Evolutionary conservation across 2,329 filamentous ascomycete species (phyloP).

Genomic region (Sphaerulina musiva): DNA sequence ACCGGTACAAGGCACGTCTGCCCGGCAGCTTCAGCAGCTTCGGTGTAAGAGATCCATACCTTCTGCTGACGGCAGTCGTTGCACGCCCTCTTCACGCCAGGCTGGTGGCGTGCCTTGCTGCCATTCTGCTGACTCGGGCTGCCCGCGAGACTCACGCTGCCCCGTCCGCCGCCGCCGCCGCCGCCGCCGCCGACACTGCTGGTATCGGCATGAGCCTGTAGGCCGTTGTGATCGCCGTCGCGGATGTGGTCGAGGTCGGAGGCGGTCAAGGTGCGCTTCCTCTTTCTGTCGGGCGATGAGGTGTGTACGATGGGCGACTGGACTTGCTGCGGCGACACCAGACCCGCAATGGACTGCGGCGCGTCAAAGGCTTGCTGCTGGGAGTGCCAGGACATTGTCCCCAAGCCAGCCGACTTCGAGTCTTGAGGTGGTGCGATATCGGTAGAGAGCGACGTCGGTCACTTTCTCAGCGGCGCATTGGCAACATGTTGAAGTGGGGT

Average conservation of each 20-base stretch:
- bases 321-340: constrained; percentile 18
- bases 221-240: not conserved
- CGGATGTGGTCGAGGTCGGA: constrained; percentile 5
- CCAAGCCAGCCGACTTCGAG: constrained; percentile 3
- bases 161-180: constrained; percentile 14
- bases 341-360: constrained; percentile 10
- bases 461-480: no score
- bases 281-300: constrained; percentile 16
- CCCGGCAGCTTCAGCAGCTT: not conserved
- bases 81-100: constrained; percentile 66
- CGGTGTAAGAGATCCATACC: constrained; percentile 42
- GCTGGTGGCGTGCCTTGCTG: constrained; percentile 29
- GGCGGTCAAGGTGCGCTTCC: constrained; percentile 18
- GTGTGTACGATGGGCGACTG: constrained; percentile 15
- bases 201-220: not conserved
- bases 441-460: constrained; percentile 5
- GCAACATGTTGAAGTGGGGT: no score
- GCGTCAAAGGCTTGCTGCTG: constrained; percentile 19
- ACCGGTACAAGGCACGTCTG: not conserved
- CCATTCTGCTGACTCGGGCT: constrained; percentile 18
- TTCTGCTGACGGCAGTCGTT: constrained; percentile 84
- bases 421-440: constrained; percentile 6
- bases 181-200: constrained; percentile 14
- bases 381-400: constrained; percentile 25
- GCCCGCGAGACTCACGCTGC: constrained; percentile 16